Evolutionary conservation across 305 asterid species (phyloP), one percentile per base, ranked within the genome.

Genomic region (Fraxinus latifolia): DNA sequence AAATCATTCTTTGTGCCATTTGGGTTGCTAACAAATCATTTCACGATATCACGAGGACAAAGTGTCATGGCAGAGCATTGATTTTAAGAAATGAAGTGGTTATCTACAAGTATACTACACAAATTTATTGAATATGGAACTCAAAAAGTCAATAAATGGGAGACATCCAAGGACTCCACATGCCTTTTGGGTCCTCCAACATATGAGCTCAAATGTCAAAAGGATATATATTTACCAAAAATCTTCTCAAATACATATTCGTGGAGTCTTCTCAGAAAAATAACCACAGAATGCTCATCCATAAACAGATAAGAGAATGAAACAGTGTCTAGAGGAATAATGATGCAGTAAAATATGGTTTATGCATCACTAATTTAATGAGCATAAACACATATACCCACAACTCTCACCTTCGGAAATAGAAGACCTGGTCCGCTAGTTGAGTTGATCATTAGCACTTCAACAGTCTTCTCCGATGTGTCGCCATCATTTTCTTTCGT

Each of bases 391-490:
- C 82, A 37, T 17, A n/a, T n/a, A 74, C 17, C 29, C 36, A 74
- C 79, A 77, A 33, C 11, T 25, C 84, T 83, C 86, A 91, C 95
- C 95, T 91, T 91, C 0, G 95, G 95, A 82, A 91, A 91, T 27
- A 91, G 87, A 76, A 91, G 95, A 80, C 95, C 95, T 55, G 93
- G 92, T 31, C 95, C 95, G 65, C 95, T 88, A 27, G 87, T 88
- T 79, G 95, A 91, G 85, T 84, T 91, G 82, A 91, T 91, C 95
- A 91, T 91, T 53, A 91, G 81, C 37, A 91, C 95, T 86, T 90
- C 95, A 72, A 91, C 82, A 76, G 50, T 82, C 77, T 86, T 88
- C 78, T 85, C 82, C 17, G 90, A 84, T 12, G 85, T 37, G 12
- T 82, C 88, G 80, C 82, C 86, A 17, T 83, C 88, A 78, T 82